A percentile compares a stretch with the other conserved stretches of the same genome.
Conservation (phyloP, 108 stramenopile species). For the Cyclotella atomus region DNA sequence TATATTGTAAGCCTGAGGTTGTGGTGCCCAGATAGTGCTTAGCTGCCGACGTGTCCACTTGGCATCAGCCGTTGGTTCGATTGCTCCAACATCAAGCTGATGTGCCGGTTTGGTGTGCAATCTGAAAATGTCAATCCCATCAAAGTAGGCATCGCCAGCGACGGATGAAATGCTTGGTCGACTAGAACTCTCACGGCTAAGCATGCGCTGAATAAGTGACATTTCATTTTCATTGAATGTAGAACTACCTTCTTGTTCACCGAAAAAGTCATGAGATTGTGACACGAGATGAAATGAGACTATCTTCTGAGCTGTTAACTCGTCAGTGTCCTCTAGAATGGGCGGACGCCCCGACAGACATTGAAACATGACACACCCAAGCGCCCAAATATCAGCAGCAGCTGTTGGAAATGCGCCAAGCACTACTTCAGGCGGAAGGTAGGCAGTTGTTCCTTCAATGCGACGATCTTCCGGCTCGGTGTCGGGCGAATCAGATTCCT, state of each 20-base stretch:
- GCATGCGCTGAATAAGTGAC: slow-evolving; percentile 56
- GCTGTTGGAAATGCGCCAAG: slow-evolving; percentile 72
- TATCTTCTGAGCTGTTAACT: slow-evolving; percentile 71
- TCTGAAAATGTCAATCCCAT: slow-evolving; percentile 64
- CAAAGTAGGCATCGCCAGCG: slow-evolving; percentile 65
- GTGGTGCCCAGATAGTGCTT: slow-evolving; percentile 91
- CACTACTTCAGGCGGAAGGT: slow-evolving; percentile 96
- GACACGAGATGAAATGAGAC: slow-evolving; percentile 75
- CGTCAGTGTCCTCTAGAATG: slow-evolving; percentile 81
- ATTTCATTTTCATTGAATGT: slow-evolving; percentile 50
- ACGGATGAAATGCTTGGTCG: slow-evolving; percentile 72
- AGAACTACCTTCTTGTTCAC: slow-evolving; percentile 32
- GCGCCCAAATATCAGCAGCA: slow-evolving; percentile 95
- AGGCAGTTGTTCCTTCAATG: slow-evolving; percentile 96
- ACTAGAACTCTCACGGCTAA: slow-evolving; percentile 36
- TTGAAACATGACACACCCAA: slow-evolving; percentile 95
- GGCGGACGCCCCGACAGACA: slow-evolving; percentile 93
- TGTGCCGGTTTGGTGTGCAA: slow-evolving; percentile 60
- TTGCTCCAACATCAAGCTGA: slow-evolving; percentile 69
- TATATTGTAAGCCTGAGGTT: slow-evolving; percentile 74
- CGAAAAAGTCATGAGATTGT: slow-evolving; percentile 55
- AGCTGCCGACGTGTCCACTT: slow-evolving; percentile 87
- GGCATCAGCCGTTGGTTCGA: slow-evolving; percentile 69
- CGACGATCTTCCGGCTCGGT: slow-evolving; percentile 74
- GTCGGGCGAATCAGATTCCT: not conserved